Percentiles rank a stretch among this genome's conserved stretches.
Conservation (phyloP, 257 asterid species). For the Osmanthus fragrans region DNA sequence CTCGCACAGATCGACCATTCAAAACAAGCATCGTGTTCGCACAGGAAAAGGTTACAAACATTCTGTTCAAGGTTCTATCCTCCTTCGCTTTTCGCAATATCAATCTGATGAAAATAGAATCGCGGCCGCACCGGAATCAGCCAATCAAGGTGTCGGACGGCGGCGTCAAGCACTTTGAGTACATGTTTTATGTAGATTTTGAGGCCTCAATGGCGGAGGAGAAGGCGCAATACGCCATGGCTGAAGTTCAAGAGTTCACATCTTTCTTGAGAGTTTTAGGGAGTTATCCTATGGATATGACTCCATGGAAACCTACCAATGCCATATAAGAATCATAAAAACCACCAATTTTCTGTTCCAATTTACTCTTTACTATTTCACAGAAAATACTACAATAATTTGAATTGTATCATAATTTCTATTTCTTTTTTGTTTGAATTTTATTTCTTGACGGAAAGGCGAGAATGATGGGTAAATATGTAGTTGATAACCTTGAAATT, state of each 20-base stretch:
- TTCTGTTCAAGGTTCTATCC: slow-evolving; percentile 84
- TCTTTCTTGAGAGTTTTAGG: slow-evolving; percentile 91
- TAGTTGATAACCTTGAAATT: slow-evolving; percentile 25
- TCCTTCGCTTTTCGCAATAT: slow-evolving; percentile 93
- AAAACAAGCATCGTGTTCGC: slow-evolving; percentile 97
- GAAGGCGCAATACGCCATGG: slow-evolving; percentile 90
- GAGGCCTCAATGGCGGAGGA: slow-evolving; percentile 99
- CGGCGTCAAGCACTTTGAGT: slow-evolving; percentile 96
- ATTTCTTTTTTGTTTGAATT: no score
- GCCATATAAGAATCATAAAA: slow-evolving; percentile 22
- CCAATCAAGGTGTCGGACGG: slow-evolving; percentile 86
- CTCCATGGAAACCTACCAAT: slow-evolving; percentile 74
- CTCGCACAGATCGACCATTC: slow-evolving; percentile 88
- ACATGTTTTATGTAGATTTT: slow-evolving; percentile 90
- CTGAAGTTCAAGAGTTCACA: slow-evolving; percentile 93
- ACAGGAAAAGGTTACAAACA: slow-evolving; percentile 91
- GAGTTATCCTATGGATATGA: slow-evolving; percentile 99
- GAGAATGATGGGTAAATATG: slow-evolving; percentile 28
- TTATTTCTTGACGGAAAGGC: not conserved
- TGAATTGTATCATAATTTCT: not conserved
- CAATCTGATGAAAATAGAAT: slow-evolving; percentile 84
- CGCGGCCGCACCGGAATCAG: slow-evolving; percentile 82
- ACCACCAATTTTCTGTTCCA: not conserved
- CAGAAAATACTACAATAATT: no score
- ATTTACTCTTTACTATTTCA: not conserved